phyloP scores from a whole-genome alignment of 139 green algal species.

The Chlamydomonas sp. region DNA sequence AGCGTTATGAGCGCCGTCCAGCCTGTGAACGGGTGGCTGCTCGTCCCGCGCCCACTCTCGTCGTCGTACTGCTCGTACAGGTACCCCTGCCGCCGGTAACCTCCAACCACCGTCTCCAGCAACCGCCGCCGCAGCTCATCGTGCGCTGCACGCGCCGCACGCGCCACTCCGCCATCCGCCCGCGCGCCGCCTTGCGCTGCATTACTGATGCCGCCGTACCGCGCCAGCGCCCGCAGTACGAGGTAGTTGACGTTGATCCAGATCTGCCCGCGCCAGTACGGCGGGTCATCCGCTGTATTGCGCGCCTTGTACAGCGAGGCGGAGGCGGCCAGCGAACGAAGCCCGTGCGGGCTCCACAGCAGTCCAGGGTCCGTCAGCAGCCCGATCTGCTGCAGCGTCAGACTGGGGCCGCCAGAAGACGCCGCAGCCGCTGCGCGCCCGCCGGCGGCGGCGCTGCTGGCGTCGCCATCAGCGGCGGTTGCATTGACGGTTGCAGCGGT shows the following conservation, averaged over 20 bases:
- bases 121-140: slow-evolving; percentile 68
- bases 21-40: slow-evolving; percentile 93
- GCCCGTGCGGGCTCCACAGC: slow-evolving; percentile 85
- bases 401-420: neutral
- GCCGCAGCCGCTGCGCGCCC: slow-evolving; percentile 23
- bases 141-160: slow-evolving; percentile 53
- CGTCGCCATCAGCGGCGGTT: neutral
- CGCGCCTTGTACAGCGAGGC: slow-evolving; percentile 76
- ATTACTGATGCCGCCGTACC: slow-evolving; percentile 40
- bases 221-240: slow-evolving; percentile 63
- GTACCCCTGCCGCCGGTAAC: slow-evolving; percentile 81
- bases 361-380: slow-evolving; percentile 63
- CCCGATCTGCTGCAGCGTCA: slow-evolving; percentile 58
- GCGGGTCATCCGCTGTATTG: slow-evolving; percentile 93
- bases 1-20: slow-evolving; percentile 92
- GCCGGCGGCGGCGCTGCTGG: neutral
- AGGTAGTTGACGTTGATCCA: slow-evolving; percentile 98
- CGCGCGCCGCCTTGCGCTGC: neutral
- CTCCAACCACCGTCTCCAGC: slow-evolving; percentile 74
- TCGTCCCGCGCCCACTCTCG: slow-evolving; percentile 72
- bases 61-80: slow-evolving; percentile 95
- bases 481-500: neutral
- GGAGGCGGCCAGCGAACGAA: slow-evolving; percentile 67
- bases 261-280: slow-evolving; percentile 93
- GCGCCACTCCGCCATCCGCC: neutral